Conservation (phyloP, 2,329 filamentous ascomycete species). For the Calonectria pseudoturangicola region DNA sequence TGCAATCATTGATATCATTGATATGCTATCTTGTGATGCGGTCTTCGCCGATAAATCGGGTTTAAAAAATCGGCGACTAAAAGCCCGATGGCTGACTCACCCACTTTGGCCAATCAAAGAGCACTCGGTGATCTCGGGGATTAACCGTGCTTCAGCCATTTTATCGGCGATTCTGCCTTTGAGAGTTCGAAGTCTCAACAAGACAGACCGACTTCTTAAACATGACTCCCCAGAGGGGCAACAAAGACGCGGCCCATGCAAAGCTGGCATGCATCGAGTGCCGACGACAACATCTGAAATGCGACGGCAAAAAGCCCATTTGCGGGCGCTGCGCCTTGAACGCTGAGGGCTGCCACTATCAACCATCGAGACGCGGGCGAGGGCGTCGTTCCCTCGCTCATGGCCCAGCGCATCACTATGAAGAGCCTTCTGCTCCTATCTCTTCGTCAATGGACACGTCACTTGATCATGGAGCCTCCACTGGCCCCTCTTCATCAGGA, state of each 20-base stretch:
- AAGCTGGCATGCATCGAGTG: conserved; percentile 48
- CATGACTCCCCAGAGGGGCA: neutral
- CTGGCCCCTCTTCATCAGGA: neutral
- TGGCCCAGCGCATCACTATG: neutral
- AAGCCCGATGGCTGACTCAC: conserved; percentile 16
- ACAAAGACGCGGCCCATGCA: neutral
- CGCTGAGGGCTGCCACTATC: conserved; percentile 9
- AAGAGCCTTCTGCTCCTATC: neutral
- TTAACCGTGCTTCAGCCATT: neutral
- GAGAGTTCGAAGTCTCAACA: neutral
- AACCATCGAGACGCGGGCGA: conserved; percentile 10
- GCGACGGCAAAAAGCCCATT: conserved; percentile 46
- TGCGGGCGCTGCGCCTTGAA: conserved; percentile 48
- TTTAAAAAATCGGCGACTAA: neutral
- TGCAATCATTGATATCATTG: neutral
- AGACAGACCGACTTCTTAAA: neutral
- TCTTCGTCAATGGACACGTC: neutral
- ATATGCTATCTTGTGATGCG: neutral
- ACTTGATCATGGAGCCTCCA: neutral
- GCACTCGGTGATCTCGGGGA: neutral
- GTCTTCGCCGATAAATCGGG: neutral
- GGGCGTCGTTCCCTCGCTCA: conserved; percentile 4
- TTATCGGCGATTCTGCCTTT: conserved; percentile 16
- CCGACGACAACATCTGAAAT: conserved; percentile 50
- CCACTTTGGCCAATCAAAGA: neutral